phyloP scores from a whole-genome alignment of 2,329 filamentous ascomycete genomes.

The Proliferodiscus dingleyae region DNA sequence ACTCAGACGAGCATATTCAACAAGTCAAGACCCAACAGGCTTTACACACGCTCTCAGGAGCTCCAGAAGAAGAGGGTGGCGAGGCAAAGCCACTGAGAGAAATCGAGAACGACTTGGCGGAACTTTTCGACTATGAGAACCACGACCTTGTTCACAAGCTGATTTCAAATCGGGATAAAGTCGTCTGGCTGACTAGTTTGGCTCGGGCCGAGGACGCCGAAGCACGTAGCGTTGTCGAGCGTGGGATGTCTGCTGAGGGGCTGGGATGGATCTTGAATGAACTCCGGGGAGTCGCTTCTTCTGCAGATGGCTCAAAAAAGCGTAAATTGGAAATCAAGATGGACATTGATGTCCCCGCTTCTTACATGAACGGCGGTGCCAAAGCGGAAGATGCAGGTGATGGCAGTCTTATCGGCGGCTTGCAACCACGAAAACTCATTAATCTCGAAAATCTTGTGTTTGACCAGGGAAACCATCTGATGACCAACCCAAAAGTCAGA shows the following conservation, averaged over 20 bases:
- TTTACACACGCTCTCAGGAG: slow-evolving; percentile 74
- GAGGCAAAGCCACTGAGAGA: slow-evolving; percentile 84
- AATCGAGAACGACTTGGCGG: slow-evolving; percentile 97
- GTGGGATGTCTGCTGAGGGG: slow-evolving; percentile 87
- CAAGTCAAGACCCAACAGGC: slow-evolving; percentile 88
- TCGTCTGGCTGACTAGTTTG: slow-evolving; percentile 91
- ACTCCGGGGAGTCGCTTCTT: slow-evolving; percentile 66
- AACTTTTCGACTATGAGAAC: slow-evolving; percentile 95
- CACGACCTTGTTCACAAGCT: slow-evolving; percentile 88
- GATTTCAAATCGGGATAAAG: slow-evolving; percentile 86
- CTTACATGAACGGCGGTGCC: slow-evolving; percentile 46
- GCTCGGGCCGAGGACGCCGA: slow-evolving; percentile 76
- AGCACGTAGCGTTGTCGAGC: slow-evolving; percentile 71
- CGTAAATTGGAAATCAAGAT: slow-evolving; percentile 85
- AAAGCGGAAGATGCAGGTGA: slow-evolving; percentile 53
- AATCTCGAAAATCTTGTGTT: slow-evolving; percentile 96
- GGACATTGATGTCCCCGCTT: slow-evolving; percentile 75
- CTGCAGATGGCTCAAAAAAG: slow-evolving; percentile 50
- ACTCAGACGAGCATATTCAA: slow-evolving; percentile 86
- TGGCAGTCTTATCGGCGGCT: slow-evolving; percentile 68
- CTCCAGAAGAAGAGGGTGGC: slow-evolving; percentile 67
- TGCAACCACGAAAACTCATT: slow-evolving; percentile 81
- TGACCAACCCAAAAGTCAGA: slow-evolving; percentile 97
- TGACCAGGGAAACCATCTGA: slow-evolving; percentile 96
- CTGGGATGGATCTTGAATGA: slow-evolving; percentile 84